Conservation (phyloP, 2,329 filamentous ascomycete species). For the Exserohilum turcica region DNA sequence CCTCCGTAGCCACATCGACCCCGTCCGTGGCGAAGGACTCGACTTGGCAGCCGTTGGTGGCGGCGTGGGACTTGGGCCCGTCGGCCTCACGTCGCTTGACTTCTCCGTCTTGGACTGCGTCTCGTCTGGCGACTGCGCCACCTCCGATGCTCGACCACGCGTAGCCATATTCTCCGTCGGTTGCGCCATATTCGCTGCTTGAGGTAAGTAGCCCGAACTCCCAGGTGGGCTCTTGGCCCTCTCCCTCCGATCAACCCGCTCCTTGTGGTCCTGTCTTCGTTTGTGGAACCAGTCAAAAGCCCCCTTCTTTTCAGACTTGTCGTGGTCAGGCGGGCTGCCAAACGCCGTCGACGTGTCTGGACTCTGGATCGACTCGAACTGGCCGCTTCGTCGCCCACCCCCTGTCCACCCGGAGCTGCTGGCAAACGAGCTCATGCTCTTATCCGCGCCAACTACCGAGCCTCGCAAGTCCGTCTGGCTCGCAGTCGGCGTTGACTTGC, state of each 20-base stretch:
- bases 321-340: constrained; percentile 36
- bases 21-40: background rate
- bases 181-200: constrained; percentile 26
- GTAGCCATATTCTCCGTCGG: constrained; percentile 22
- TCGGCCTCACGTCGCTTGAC: constrained; percentile 30
- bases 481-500: constrained; percentile 43
- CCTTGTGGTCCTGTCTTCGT: constrained; percentile 65
- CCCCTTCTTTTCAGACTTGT: constrained; percentile 60
- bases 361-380: constrained; percentile 38
- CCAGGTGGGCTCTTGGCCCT: constrained; percentile 58
- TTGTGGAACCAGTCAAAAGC: constrained; percentile 69
- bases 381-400: constrained; percentile 38
- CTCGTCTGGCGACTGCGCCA: constrained; percentile 22
- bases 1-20: constrained; percentile 5
- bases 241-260: constrained; percentile 59
- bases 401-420: constrained; percentile 40
- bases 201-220: constrained; percentile 29
- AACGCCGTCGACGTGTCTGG: constrained; percentile 41
- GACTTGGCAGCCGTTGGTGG: background rate
- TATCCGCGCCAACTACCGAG: constrained; percentile 44
- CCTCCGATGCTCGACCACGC: constrained; percentile 38
- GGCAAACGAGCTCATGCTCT: constrained; percentile 49
- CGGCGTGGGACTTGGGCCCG: constrained; percentile 18
- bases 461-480: constrained; percentile 46
- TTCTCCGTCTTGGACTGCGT: constrained; percentile 13